Conservation (phyloP, 108 stramenopile genomes). For the Nannochloropsis salina region DNA sequence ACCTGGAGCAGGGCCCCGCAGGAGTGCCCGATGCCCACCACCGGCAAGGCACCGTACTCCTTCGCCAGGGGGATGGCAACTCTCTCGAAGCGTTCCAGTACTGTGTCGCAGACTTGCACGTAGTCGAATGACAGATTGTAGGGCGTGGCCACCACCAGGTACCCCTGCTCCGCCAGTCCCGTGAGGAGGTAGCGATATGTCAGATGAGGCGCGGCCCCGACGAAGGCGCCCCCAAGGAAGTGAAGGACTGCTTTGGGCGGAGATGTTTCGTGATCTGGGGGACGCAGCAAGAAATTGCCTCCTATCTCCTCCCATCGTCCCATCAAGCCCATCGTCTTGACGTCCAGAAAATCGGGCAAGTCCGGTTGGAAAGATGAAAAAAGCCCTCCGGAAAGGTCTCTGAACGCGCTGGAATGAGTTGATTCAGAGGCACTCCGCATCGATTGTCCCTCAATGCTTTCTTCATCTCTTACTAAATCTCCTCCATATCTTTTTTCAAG, state of each 20-base stretch:
- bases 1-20: constrained; percentile 79
- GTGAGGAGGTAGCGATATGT: constrained; percentile 52
- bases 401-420: background rate
- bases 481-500: too few species aligned
- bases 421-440: background rate
- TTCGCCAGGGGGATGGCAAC: constrained; percentile 57
- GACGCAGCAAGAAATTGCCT: constrained; percentile 45
- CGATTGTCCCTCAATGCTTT: background rate
- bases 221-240: constrained; percentile 82
- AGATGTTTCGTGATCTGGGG: constrained; percentile 34
- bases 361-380: constrained; percentile 15
- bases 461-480: background rate
- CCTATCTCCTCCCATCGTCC: constrained; percentile 47
- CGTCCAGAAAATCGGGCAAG: constrained; percentile 31
- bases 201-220: constrained; percentile 79
- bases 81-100: constrained; percentile 71
- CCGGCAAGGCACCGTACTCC: constrained; percentile 79
- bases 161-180: constrained; percentile 66
- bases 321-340: constrained; percentile 41
- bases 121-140: constrained; percentile 85
- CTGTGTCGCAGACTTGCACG: constrained; percentile 70
- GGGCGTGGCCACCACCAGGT: constrained; percentile 83
- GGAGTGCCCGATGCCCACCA: constrained; percentile 83
- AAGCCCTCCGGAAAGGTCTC: background rate
- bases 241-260: constrained; percentile 59